A percentile compares a stretch with the other conserved stretches of the same genome.
phyloP scores from a whole-genome alignment of 2,329 filamentous ascomycete genomes.

The Ophiocordyceps unilateralis region DNA sequence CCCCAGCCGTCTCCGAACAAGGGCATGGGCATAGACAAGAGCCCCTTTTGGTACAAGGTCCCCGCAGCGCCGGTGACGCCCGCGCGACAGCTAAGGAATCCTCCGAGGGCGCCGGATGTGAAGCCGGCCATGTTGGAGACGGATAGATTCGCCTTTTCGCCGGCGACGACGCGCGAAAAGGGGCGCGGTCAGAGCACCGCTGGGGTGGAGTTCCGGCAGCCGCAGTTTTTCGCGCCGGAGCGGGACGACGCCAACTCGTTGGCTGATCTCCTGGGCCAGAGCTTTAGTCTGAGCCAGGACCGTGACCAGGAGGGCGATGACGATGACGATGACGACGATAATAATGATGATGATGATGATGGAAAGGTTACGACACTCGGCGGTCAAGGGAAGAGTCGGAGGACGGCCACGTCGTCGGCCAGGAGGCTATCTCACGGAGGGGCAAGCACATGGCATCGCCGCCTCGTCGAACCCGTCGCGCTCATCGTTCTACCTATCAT shows the following conservation, averaged over 20 bases:
- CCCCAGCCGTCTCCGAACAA: conserved; percentile 21
- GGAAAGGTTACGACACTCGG: not conserved
- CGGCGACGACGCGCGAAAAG: conserved; percentile 4
- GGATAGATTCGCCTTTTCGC: conserved; percentile 31
- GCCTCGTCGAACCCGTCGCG: conserved; percentile 5
- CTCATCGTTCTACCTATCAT: conserved; percentile 8
- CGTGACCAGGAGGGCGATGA: conserved; percentile 4
- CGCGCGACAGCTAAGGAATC: conserved; percentile 43
- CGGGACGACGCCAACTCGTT: conserved; percentile 22
- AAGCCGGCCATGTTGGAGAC: conserved; percentile 25
- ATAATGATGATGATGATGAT: not conserved
- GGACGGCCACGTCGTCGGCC: too few species aligned
- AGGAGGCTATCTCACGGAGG: too few species aligned
- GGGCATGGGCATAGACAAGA: conserved; percentile 23
- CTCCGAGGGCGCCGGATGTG: conserved; percentile 36
- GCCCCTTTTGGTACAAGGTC: conserved; percentile 52
- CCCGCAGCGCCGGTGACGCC: conserved; percentile 53
- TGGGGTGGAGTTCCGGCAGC: conserved; percentile 35
- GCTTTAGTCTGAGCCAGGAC: conserved; percentile 22
- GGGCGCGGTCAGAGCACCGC: conserved; percentile 4
- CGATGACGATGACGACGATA: not conserved
- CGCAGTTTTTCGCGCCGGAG: conserved; percentile 39
- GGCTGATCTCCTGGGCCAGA: conserved; percentile 25
- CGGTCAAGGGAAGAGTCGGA: not conserved
- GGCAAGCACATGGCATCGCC: not conserved